Percentiles rank a stretch among this genome's conserved stretches.
Conservation (phyloP, 108 stramenopile genomes). For the Nitzschia sp. region DNA sequence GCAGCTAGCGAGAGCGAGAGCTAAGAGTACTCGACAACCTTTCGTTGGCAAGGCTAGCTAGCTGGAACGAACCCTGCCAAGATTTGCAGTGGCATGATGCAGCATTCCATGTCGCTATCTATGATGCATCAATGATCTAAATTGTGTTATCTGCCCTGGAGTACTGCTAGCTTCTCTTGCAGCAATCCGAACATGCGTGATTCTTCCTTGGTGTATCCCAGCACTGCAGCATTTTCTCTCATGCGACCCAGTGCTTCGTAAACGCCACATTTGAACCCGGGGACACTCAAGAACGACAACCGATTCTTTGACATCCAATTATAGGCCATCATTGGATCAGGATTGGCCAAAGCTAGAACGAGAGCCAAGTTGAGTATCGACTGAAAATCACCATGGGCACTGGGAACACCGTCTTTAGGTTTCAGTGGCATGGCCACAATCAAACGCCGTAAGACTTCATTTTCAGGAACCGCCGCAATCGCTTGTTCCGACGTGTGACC, state of each 20-base stretch:
- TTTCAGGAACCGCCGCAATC: background rate
- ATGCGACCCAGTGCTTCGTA: constrained; percentile 12
- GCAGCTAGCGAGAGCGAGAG: no score
- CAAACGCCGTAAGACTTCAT: background rate
- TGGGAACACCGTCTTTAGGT: no score
- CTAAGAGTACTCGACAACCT: no score
- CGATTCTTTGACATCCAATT: constrained; percentile 31
- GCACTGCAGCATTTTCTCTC: background rate
- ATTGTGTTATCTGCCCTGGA: background rate
- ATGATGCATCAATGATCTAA: no score
- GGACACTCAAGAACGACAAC: constrained; percentile 31
- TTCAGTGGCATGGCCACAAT: background rate
- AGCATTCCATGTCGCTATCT: no score
- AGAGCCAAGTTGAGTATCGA: constrained; percentile 19
- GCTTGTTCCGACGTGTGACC: background rate
- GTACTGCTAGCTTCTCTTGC: background rate
- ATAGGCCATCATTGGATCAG: constrained; percentile 27
- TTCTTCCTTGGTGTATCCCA: background rate
- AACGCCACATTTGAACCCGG: constrained; percentile 26
- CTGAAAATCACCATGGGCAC: background rate
- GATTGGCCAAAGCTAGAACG: constrained; percentile 16
- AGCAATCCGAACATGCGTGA: background rate
- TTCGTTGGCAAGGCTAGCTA: no score
- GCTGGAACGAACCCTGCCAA: no score
- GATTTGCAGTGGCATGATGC: no score